Percentiles rank a stretch among this genome's conserved stretches.
These are phyloP conservation scores for Albizia julibrissin DNA, from an alignment of 306 rosid genomes.

Conservation along the genomic window DNA sequence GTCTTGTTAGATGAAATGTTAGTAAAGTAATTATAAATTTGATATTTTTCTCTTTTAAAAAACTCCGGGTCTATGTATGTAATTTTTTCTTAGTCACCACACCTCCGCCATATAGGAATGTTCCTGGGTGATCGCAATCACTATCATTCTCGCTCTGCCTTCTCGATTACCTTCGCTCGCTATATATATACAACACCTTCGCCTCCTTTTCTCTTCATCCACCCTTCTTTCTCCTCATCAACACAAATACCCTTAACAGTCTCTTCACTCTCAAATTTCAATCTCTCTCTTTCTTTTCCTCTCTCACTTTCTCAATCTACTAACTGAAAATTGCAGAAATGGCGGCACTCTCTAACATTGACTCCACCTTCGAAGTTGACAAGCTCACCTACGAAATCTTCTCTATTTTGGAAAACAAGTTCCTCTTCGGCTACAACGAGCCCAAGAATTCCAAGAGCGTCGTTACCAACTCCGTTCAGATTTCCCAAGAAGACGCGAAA, in stretches of 20 bases:
- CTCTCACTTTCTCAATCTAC: constrained; percentile 12
- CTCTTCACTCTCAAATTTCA: not conserved
- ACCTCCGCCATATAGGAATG: constrained; percentile 28
- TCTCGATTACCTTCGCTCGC: not conserved
- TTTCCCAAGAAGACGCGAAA: not conserved
- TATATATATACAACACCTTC: constrained; percentile 35
- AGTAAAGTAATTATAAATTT: not conserved
- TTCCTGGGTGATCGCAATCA: constrained; percentile 40
- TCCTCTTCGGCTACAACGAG: constrained; percentile 71
- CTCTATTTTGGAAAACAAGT: constrained; percentile 83
- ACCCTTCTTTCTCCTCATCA: constrained; percentile 9
- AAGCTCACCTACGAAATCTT: constrained; percentile 93
- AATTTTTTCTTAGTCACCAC: constrained; percentile 1
- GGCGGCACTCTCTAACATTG: constrained; percentile 65
- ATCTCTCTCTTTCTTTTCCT: not conserved
- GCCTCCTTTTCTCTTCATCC: constrained; percentile 42
- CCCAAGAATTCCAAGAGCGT: constrained; percentile 30
- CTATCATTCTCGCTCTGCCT: constrained; percentile 5
- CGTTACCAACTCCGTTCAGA: constrained; percentile 10
- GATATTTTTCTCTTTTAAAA: too few relatives aligned
- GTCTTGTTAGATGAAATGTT: too few relatives aligned
- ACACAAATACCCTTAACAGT: not conserved
- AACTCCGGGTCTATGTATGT: not conserved
- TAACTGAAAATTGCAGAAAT: constrained; percentile 38
- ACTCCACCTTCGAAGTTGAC: constrained; percentile 54